These are phyloP conservation scores for Myxozyma kluyveri DNA, from an alignment of 805 yeast species.

Conservation along the genomic window DNA sequence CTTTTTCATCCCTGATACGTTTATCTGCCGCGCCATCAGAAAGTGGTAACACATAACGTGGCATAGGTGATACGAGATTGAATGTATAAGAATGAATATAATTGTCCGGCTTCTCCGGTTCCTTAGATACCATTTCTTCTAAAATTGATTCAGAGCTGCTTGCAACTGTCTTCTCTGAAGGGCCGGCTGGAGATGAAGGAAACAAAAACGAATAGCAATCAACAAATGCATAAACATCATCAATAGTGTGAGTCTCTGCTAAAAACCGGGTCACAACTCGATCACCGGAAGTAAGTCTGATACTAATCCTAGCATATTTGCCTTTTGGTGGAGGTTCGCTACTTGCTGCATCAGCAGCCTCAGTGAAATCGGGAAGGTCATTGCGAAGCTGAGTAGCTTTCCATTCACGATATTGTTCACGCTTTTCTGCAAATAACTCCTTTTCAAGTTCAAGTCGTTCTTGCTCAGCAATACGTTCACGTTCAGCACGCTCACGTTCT, in stretches of 20 bases:
- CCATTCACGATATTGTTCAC: slow-evolving; percentile 40
- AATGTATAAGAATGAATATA: slow-evolving; percentile 52
- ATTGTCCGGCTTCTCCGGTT: slow-evolving; percentile 38
- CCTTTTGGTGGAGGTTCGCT: slow-evolving; percentile 40
- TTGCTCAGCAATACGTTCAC: slow-evolving; percentile 26
- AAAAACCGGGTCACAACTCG: slow-evolving; percentile 54
- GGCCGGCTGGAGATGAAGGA: slow-evolving; percentile 5
- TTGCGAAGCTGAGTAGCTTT: slow-evolving; percentile 40
- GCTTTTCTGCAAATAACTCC: slow-evolving; percentile 19
- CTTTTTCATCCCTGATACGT: slow-evolving; percentile 44
- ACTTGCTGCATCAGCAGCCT: slow-evolving; percentile 29
- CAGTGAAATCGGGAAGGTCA: slow-evolving; percentile 21
- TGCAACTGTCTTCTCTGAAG: not conserved
- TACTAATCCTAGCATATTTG: slow-evolving; percentile 51
- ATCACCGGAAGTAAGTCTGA: slow-evolving; percentile 62
- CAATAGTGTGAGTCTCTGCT: slow-evolving; percentile 46
- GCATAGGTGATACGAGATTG: slow-evolving; percentile 54
- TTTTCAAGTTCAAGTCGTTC: slow-evolving; percentile 28
- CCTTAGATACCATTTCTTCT: slow-evolving; percentile 29
- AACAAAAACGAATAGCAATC: slow-evolving; percentile 46
- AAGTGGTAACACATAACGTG: slow-evolving; percentile 48
- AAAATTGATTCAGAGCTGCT: slow-evolving; percentile 7
- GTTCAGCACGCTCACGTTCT: slow-evolving; percentile 29
- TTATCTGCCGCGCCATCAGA: slow-evolving; percentile 27
- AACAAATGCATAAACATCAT: slow-evolving; percentile 68